Conservation (phyloP, 2,329 filamentous ascomycete genomes). For the Zarea fungicola region DNA sequence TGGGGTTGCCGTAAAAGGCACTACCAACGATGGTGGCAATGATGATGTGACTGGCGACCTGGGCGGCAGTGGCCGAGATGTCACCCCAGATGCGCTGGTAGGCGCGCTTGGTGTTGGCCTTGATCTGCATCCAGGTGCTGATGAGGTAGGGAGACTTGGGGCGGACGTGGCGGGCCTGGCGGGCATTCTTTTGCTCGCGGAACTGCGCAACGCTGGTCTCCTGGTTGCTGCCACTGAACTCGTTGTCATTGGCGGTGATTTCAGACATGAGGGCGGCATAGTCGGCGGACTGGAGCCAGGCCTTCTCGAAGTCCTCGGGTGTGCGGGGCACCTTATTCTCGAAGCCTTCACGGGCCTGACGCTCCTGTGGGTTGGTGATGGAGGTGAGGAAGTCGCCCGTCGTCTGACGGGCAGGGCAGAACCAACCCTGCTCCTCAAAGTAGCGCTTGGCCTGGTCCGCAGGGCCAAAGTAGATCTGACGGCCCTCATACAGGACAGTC, state of each 20-base stretch:
- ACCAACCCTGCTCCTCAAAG: conserved; percentile 65
- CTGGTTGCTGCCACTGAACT: conserved; percentile 38
- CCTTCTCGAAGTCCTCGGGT: conserved; percentile 60
- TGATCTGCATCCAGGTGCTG: conserved; percentile 48
- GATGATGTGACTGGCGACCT: conserved; percentile 43
- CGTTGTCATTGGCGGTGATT: conserved; percentile 44
- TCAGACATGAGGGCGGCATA: conserved; percentile 38
- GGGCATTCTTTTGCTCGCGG: conserved; percentile 42
- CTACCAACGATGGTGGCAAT: conserved; percentile 58
- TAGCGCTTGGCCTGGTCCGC: conserved; percentile 54
- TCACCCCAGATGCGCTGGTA: conserved; percentile 50
- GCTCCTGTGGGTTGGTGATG: conserved; percentile 59
- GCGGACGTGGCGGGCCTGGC: conserved; percentile 49
- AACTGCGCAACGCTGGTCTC: conserved; percentile 34
- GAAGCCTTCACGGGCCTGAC: conserved; percentile 50
- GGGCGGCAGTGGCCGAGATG: conserved; percentile 41
- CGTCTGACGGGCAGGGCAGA: conserved; percentile 61
- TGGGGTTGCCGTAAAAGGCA: conserved; percentile 49
- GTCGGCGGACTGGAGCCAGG: conserved; percentile 42
- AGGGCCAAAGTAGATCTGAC: conserved; percentile 71
- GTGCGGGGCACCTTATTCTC: conserved; percentile 60
- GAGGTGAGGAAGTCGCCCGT: conserved; percentile 66
- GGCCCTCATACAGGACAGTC: conserved; percentile 68
- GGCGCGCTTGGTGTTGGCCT: conserved; percentile 44
- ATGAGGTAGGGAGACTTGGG: conserved; percentile 54